Conservation (phyloP, 2,329 filamentous ascomycete genomes). For the Fusarium sp. region DNA sequence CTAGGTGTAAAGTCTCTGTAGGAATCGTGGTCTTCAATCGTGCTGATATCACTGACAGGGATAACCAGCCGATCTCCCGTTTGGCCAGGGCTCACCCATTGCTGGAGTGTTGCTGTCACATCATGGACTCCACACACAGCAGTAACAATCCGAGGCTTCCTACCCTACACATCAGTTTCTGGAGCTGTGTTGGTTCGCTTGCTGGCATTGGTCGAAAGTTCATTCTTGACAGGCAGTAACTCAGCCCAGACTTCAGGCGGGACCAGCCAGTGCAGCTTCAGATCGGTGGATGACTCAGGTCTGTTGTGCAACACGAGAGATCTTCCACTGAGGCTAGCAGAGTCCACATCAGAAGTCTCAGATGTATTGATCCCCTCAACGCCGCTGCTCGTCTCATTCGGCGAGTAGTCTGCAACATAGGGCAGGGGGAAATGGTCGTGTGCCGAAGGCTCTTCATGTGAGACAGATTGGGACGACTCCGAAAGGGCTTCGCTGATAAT, state of each 20-base stretch:
- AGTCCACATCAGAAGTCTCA: rapidly evolving
- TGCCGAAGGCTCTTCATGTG: neutral
- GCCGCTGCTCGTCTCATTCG: neutral
- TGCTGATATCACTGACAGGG: neutral
- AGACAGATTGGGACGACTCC: rapidly evolving
- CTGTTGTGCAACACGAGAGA: rapidly evolving
- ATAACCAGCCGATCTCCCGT: neutral
- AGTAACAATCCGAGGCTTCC: no score
- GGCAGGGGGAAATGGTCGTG: rapidly evolving
- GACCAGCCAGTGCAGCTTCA: neutral
- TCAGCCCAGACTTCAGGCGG: neutral
- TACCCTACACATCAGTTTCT: no score
- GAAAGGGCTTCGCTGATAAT: neutral
- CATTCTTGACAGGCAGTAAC: neutral
- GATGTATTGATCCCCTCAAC: neutral
- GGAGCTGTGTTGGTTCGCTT: no score
- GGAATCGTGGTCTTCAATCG: neutral
- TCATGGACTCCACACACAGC: neutral
- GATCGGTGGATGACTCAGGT: neutral
- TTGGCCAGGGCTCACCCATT: neutral
- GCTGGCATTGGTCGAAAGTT: no score
- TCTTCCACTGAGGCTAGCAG: rapidly evolving
- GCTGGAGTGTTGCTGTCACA: neutral
- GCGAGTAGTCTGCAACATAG: rapidly evolving
- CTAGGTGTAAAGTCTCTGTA: rapidly evolving